Evolutionary conservation across 2,329 filamentous ascomycete genomes (phyloP).

Genomic region (Apiospora saccharicola): DNA sequence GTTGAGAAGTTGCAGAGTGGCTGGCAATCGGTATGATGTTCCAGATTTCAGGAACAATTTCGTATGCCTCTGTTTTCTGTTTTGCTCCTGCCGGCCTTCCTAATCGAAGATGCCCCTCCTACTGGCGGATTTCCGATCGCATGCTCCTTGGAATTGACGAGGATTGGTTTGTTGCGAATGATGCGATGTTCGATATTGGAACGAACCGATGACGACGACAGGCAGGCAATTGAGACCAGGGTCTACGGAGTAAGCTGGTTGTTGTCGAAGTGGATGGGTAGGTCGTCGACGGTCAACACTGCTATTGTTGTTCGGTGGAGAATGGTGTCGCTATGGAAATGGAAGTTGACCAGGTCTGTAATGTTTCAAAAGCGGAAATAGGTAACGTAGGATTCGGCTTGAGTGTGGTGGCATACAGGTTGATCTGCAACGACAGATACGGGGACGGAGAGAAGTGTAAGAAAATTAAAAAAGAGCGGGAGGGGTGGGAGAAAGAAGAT

Average conservation of each 20-base stretch:
- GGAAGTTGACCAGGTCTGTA: conserved; percentile 17
- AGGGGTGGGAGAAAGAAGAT: background rate
- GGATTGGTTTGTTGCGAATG: background rate
- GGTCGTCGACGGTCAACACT: background rate
- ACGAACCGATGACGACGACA: background rate
- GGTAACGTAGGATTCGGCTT: background rate
- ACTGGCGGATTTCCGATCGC: conserved; percentile 13
- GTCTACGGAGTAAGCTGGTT: background rate
- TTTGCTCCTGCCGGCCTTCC: conserved; percentile 2
- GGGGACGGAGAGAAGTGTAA: background rate
- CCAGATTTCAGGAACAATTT: background rate
- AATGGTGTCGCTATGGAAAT: conserved; percentile 14
- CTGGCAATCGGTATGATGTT: background rate
- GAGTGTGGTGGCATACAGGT: background rate
- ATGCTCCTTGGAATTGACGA: conserved; percentile 3
- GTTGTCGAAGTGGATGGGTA: background rate
- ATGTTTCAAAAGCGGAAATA: conserved; percentile 7
- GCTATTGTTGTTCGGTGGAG: conserved; percentile 16
- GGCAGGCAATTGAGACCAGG: background rate
- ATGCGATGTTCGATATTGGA: background rate
- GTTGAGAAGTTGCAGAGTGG: background rate
- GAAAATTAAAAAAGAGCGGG: background rate
- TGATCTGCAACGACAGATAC: background rate
- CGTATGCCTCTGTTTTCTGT: background rate
- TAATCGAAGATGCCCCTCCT: conserved; percentile 19